Evolutionary conservation across 2,329 filamentous ascomycete genomes (phyloP), one percentile per base, ranked within the genome.

Genomic region (Ophiocordyceps camponoti-rufipedis): DNA sequence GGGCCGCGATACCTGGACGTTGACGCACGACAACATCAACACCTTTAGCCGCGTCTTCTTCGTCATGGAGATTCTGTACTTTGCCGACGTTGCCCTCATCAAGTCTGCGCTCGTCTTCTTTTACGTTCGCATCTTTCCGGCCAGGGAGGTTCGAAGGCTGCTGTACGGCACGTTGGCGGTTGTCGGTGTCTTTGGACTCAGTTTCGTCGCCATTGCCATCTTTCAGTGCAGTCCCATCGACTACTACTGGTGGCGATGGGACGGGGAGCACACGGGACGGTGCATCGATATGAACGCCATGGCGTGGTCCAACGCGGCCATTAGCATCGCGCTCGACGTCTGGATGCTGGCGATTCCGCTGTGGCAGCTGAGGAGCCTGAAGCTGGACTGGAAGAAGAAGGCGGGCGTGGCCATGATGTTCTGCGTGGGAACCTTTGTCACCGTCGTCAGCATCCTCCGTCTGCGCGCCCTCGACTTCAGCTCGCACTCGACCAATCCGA

Each of bases 161-260:
- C 58, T 73, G 6, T 65, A 62, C 57, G 60, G 48, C n/a, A 69
- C 68, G 0, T 51, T 71, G 33, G 50, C 52, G 4, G 59, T 70
- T 45, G 63, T 62, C 41, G 38, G 54, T 5, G 9, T 64, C 1
- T 68, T 62, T 45, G 67, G 67, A 2, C 3, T 66, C 14, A 50
- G 56, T 3, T 74, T 70, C 35, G 45, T 66, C 16, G 48, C 71
- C 3, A 54, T 63, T 11, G 64, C 60, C 13, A 52, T 71, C 12
- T 70, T 75, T 35, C 68, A 74, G 48, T 77, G 73, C 53, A 54
- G 51, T 2, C 74, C 74, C 0, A 58, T 78, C 18, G 56, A 54
- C 13, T 68, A 64, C 47, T 71, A 68, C 53, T 80, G 75, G 75
- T 60, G 56, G 0, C 58, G 58, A 14, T 78, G 73, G 71, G 66